phyloP scores from a whole-genome alignment of 176 grass and related monocot species.

The Eragrostis nindensis region DNA sequence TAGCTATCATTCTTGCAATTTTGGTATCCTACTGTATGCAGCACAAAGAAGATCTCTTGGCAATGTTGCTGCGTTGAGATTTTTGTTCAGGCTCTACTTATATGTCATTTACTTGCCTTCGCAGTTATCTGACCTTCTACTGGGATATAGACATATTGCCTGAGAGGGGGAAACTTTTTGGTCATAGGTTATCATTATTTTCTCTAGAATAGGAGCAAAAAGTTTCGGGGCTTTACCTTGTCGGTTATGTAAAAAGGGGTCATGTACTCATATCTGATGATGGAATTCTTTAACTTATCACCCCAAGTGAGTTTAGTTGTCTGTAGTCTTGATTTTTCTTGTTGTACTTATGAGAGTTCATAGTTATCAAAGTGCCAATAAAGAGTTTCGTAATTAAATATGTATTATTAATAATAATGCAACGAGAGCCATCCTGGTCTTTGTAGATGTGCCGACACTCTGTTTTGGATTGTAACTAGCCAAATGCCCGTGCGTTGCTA shows the following conservation, averaged over 20 bases:
- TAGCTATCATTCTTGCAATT: conserved; percentile 70
- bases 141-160: background rate
- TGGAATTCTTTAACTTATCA: conserved; percentile 10
- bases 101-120: conserved; percentile 19
- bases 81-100: conserved; percentile 2
- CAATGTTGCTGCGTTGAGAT: conserved; percentile 35
- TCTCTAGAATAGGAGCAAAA: background rate
- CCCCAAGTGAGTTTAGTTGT: background rate
- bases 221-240: background rate
- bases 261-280: background rate
- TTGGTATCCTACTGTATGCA: conserved; percentile 72
- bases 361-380: background rate
- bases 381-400: background rate
- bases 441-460: background rate
- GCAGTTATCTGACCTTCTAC: conserved; percentile 2
- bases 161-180: conserved; percentile 34
- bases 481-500: too few species aligned
- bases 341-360: background rate
- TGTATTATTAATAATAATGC: conserved; percentile 10
- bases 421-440: too few species aligned
- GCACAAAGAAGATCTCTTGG: conserved; percentile 51
- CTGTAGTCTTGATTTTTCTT: background rate
- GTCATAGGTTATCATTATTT: conserved; percentile 13
- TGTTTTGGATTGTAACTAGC: background rate
- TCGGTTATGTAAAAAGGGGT: background rate